Base-by-base conservation (phyloP, 2,329 filamentous ascomycete species). In the Raffaelea ambrosiae region DNA sequence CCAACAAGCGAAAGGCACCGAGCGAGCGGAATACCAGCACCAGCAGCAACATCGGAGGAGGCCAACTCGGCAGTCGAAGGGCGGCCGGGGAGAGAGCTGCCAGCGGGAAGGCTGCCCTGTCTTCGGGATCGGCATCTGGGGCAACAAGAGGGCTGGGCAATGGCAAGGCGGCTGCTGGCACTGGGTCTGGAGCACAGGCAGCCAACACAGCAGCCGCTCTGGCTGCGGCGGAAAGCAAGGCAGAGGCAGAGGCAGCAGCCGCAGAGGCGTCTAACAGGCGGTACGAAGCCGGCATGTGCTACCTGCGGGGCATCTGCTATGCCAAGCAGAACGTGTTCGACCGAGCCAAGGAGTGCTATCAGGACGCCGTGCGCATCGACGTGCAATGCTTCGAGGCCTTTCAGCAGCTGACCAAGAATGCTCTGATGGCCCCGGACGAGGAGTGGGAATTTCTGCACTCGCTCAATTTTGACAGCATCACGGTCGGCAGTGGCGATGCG, bases 381-480 rank as follows among this genome's bases (percentile, higher is more conserved):
- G 90, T 97, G 3, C 90, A 95, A 64, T 98, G 93, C 67, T 97
- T 95, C 61, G 93, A 98, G 66, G 93, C 93, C 0, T 97, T 98
- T 61, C 90, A 96, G 58, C 90, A 97, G 69, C 77, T 98, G 48
- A 96, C 97, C 83, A 88, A 89, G 68, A 98, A 98, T 68, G 87
- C 87, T 19, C 75, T 98, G 52, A 86, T 98, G 79, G 81, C 80
- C 43, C 89, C 90, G 0, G 83, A 87, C 33, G 90, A 96, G 65
- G 90, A 96, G 62, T 88, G 91, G 77, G 78, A 83, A 44, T 95
- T 96, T 53, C 75, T 96, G 40, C 84, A 93, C 55, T 88, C 86
- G 45, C 76, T 96, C 20, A 83, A 96, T 66, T 98, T 98, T 62
- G 89, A 95, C 63, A 81, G 84, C 19, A 84, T 97, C 53, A 73